phyloP scores from a whole-genome alignment of 2,329 filamentous ascomycete species.

The Colletotrichum sp. region DNA sequence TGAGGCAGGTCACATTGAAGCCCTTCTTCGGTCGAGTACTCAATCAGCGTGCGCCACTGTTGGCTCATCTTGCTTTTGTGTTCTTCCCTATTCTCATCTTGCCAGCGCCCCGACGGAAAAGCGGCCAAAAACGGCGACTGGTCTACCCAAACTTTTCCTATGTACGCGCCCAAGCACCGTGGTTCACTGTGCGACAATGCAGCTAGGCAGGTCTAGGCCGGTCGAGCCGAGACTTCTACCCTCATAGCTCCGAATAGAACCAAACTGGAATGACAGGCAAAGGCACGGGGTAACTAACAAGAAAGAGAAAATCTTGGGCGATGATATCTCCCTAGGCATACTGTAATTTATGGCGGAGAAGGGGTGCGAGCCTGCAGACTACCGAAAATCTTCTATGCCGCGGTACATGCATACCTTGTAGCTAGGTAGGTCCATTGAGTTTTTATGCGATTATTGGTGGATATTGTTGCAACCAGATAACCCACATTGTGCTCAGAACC shows the following conservation, averaged over 20 bases:
- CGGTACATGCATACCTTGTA: background rate
- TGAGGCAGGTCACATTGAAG: background rate
- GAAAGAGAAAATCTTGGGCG: background rate
- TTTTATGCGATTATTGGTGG: background rate
- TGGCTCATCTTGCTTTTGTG: background rate
- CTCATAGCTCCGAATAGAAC: background rate
- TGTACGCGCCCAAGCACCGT: background rate
- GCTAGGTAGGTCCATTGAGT: background rate
- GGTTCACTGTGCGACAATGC: background rate
- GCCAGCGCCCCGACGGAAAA: background rate
- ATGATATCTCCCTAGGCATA: background rate
- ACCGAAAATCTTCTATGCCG: background rate
- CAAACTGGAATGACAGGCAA: background rate
- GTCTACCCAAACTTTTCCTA: background rate
- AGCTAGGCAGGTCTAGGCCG: background rate
- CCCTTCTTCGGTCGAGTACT: background rate
- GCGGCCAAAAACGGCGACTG: background rate
- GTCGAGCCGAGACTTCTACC: background rate
- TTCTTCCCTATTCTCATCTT: background rate
- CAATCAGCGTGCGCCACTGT: background rate
- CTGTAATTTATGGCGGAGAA: background rate
- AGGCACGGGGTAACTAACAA: background rate
- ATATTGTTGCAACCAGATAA: background rate
- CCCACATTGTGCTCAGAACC: background rate
- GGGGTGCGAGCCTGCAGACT: background rate